Conservation (phyloP, 306 rosid genomes). For the Vigna unguiculata region DNA sequence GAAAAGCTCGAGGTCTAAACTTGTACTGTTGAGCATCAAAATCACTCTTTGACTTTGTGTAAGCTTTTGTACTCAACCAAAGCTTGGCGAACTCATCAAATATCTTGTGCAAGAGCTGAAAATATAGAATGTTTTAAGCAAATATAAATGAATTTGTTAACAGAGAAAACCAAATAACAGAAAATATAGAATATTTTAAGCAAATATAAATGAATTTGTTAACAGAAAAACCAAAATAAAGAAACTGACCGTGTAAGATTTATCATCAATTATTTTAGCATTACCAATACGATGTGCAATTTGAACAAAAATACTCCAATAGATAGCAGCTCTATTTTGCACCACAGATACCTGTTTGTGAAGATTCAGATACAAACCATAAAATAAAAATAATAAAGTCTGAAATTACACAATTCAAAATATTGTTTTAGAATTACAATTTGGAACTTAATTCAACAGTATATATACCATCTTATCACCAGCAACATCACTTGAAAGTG, state of each 20-base stretch:
- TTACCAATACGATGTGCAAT: constrained; percentile 64
- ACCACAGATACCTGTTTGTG: constrained; percentile 60
- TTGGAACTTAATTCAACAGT: constrained; percentile 10
- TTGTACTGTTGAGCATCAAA: constrained; percentile 67
- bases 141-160: constrained; percentile 36
- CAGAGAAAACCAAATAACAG: background rate
- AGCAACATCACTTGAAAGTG: constrained; percentile 56
- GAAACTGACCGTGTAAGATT: constrained; percentile 67
- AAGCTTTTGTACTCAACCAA: constrained; percentile 71
- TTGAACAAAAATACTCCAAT: constrained; percentile 70
- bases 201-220: constrained; percentile 37
- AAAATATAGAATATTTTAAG: constrained; percentile 33
- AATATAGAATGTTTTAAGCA: constrained; percentile 36
- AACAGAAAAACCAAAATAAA: constrained; percentile 13
- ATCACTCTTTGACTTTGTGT: constrained; percentile 64
- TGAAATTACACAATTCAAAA: constrained; percentile 2
- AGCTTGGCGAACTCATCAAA: constrained; percentile 67
- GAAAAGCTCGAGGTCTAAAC: constrained; percentile 76
- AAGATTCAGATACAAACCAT: constrained; percentile 32
- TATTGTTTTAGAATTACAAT: background rate
- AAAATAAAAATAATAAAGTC: constrained; percentile 26
- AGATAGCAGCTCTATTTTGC: constrained; percentile 61
- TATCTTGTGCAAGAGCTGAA: constrained; percentile 73
- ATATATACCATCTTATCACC: constrained; percentile 48
- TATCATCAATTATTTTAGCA: constrained; percentile 64